Percentiles rank a stretch among this genome's conserved stretches.
phyloP scores from a whole-genome alignment of 2,329 filamentous ascomycete genomes.

The Exophiala phaeomuriformis region DNA sequence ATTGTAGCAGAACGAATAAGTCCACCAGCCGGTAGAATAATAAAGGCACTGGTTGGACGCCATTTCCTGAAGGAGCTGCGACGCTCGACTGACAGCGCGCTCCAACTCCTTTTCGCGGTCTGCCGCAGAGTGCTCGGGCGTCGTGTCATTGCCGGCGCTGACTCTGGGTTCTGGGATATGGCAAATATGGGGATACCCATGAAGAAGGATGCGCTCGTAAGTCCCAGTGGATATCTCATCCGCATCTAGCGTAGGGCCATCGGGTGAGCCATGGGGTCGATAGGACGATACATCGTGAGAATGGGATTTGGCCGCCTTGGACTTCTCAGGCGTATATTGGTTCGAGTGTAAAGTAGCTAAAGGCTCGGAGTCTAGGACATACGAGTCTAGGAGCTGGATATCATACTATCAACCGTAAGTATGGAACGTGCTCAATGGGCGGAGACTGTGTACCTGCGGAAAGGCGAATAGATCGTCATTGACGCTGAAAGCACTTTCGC shows the following conservation, averaged over 20 bases:
- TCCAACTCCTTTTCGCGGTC: conserved; percentile 75
- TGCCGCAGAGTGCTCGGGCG: conserved; percentile 53
- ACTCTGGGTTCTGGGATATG: conserved; percentile 65
- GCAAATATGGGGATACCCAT: conserved; percentile 70
- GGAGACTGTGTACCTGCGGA: conserved; percentile 59
- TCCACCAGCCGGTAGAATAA: conserved; percentile 86
- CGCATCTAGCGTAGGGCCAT: conserved; percentile 25
- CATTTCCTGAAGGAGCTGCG: conserved; percentile 71
- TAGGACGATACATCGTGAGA: conserved; percentile 11
- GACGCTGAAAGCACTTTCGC: conserved; percentile 65
- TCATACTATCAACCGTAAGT: conserved; percentile 58
- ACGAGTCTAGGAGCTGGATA: conserved; percentile 65
- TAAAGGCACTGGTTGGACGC: conserved; percentile 70
- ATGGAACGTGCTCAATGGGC: background rate
- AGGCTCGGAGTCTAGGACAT: conserved; percentile 31
- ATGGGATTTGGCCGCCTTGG: background rate
- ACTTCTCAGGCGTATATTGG: background rate
- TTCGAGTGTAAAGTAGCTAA: conserved; percentile 9
- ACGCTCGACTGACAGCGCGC: conserved; percentile 67
- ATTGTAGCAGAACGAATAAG: conserved; percentile 89
- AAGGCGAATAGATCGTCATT: conserved; percentile 81
- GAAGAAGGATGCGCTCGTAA: conserved; percentile 62
- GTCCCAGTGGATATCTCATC: conserved; percentile 6
- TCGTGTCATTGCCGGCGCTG: conserved; percentile 55
- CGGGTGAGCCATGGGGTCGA: conserved; percentile 13